Conservation (phyloP, 257 asterid genomes). For the Solanum paucissectum region DNA sequence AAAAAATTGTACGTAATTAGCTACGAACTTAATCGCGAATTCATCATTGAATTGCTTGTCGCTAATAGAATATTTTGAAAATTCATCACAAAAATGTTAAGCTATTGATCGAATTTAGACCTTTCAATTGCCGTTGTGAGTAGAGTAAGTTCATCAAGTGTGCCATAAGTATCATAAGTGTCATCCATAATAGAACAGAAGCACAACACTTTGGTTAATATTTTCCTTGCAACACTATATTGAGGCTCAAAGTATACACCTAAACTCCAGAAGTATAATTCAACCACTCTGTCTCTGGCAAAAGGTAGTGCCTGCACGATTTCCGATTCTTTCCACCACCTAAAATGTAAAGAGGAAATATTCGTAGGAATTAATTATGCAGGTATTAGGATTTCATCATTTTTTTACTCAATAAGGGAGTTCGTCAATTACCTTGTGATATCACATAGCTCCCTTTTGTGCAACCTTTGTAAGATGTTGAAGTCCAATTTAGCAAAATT, state of each 20-base stretch:
- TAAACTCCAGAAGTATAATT: slow-evolving; percentile 26
- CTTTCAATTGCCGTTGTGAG: background rate
- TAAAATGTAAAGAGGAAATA: background rate
- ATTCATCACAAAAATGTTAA: background rate
- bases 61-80: too few relatives aligned
- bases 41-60: too few relatives aligned
- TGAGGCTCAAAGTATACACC: slow-evolving; percentile 29
- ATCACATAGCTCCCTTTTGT: slow-evolving; percentile 11
- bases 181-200: background rate
- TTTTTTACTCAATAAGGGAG: too few relatives aligned
- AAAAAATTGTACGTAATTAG: too few relatives aligned
- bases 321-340: slow-evolving; percentile 25
- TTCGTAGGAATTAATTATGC: too few relatives aligned
- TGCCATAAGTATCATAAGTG: background rate
- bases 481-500: slow-evolving; percentile 22
- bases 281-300: slow-evolving; percentile 33
- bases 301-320: slow-evolving; percentile 4
- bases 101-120: background rate
- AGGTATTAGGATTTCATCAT: too few relatives aligned
- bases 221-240: background rate
- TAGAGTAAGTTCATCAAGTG: background rate
- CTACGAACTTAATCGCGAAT: too few relatives aligned
- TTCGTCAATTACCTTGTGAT: slow-evolving; percentile 1
- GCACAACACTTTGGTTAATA: background rate
- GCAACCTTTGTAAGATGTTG: slow-evolving; percentile 13